phyloP scores from a whole-genome alignment of 306 rosid species.

The Mucuna pruriens region DNA sequence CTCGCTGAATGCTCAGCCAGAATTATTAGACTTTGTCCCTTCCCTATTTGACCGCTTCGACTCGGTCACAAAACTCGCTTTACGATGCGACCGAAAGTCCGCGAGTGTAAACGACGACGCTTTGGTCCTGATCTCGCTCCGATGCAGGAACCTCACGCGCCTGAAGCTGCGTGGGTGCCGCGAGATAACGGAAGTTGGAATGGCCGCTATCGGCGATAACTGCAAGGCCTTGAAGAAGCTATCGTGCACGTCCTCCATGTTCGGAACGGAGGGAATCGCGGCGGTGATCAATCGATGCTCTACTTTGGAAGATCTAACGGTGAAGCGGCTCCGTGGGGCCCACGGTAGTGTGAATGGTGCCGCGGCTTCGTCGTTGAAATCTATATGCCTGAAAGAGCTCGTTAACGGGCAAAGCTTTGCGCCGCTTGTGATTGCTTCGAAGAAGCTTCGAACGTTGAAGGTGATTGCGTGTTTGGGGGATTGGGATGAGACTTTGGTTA shows the following conservation, averaged over 20 bases:
- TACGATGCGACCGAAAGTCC: conserved; percentile 72
- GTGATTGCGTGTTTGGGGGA: conserved; percentile 76
- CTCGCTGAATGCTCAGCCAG: conserved; percentile 58
- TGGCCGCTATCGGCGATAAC: conserved; percentile 62
- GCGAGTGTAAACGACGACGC: conserved; percentile 69
- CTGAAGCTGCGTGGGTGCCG: conserved; percentile 82
- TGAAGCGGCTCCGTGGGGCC: conserved; percentile 75
- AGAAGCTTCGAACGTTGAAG: conserved; percentile 65
- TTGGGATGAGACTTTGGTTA: conserved; percentile 71
- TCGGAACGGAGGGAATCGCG: conserved; percentile 66
- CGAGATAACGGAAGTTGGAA: conserved; percentile 61
- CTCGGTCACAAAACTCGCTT: conserved; percentile 70
- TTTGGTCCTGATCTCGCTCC: conserved; percentile 61
- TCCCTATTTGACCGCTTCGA: conserved; percentile 68
- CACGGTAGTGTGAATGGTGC: conserved; percentile 53
- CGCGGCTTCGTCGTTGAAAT: conserved; percentile 57
- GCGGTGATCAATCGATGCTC: conserved; percentile 60
- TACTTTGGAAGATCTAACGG: conserved; percentile 71
- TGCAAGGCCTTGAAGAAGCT: conserved; percentile 72
- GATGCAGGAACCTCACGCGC: conserved; percentile 66
- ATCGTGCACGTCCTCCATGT: conserved; percentile 70
- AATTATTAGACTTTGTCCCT: conserved; percentile 53
- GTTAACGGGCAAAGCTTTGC: conserved; percentile 65
- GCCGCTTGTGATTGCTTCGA: conserved; percentile 66
- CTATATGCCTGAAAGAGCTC: conserved; percentile 69